These are phyloP conservation scores for Pyronema omphalodes DNA, from an alignment of 495 filamentous ascomycete species.

Conservation along the genomic window DNA sequence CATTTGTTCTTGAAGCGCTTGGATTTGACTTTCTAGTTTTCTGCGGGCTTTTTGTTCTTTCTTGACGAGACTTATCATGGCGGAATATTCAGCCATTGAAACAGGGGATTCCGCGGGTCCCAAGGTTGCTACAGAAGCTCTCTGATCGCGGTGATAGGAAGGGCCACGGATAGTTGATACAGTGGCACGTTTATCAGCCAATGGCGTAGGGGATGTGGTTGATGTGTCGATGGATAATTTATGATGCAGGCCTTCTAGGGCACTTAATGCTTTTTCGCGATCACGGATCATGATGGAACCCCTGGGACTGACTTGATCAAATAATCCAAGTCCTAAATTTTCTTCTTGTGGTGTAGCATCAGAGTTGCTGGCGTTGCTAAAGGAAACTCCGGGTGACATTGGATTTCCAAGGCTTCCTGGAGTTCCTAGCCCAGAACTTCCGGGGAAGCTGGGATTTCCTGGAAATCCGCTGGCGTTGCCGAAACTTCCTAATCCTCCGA, in stretches of 20 bases:
- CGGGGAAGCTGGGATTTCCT: too few relatives aligned
- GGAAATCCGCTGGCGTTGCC: too few relatives aligned
- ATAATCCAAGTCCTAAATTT: too few relatives aligned
- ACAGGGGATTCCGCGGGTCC: too few relatives aligned
- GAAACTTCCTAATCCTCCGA: too few relatives aligned
- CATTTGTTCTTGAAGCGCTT: slow-evolving; percentile 35
- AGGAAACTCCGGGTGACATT: too few relatives aligned
- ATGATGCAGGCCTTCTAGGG: slow-evolving; percentile 11
- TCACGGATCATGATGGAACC: background rate
- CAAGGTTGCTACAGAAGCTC: too few relatives aligned
- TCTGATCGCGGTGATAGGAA: background rate
- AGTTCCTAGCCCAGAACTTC: too few relatives aligned
- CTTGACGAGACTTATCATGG: slow-evolving; percentile 36
- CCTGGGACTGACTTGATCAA: background rate
- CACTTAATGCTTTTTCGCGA: slow-evolving; percentile 12
- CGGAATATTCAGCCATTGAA: slow-evolving; percentile 40
- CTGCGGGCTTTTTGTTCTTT: slow-evolving; percentile 38
- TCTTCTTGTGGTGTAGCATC: too few relatives aligned
- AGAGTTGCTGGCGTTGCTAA: too few relatives aligned
- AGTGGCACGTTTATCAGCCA: slow-evolving; percentile 11
- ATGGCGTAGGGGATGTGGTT: background rate
- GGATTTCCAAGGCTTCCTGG: too few relatives aligned
- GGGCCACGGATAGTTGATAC: slow-evolving; percentile 19
- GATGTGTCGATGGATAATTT: background rate
- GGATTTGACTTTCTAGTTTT: slow-evolving; percentile 35